Evolutionary conservation across 2,329 filamentous ascomycete species (phyloP).

Genomic region (Shiraia sp.): DNA sequence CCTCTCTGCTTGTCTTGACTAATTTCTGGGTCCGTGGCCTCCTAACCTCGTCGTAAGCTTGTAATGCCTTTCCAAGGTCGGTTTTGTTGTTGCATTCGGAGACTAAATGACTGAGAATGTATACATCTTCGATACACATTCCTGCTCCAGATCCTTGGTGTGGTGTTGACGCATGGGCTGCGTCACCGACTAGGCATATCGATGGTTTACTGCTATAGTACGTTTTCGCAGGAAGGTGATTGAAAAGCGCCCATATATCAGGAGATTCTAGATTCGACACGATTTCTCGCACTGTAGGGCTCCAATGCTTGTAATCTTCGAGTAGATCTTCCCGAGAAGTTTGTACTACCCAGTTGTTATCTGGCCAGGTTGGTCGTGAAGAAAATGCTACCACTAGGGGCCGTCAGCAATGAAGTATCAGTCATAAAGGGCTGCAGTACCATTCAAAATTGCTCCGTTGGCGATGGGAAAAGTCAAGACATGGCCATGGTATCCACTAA

Average conservation of each 20-base stretch:
- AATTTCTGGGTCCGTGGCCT: conserved; percentile 46
- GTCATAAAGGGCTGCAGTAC: conserved; percentile 11
- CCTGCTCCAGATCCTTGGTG: conserved; percentile 60
- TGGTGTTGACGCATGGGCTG: conserved; percentile 59
- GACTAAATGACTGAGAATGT: conserved; percentile 49
- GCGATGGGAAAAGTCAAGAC: conserved; percentile 65
- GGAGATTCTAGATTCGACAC: conserved; percentile 49
- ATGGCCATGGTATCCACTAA: conserved; percentile 61
- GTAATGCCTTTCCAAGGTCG: conserved; percentile 39
- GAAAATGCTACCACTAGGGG: conserved; percentile 31
- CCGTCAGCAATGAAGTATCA: background rate
- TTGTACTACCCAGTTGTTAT: conserved; percentile 30
- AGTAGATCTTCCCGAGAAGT: conserved; percentile 32
- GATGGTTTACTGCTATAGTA: conserved; percentile 41
- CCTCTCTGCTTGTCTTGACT: conserved; percentile 46
- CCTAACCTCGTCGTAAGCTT: conserved; percentile 45
- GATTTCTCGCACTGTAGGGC: conserved; percentile 18
- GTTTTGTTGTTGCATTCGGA: conserved; percentile 12
- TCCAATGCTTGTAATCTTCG: conserved; percentile 30
- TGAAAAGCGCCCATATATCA: conserved; percentile 54
- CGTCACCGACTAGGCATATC: conserved; percentile 55
- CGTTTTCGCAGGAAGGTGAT: conserved; percentile 49
- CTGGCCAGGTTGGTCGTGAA: conserved; percentile 22
- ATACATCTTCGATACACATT: conserved; percentile 59
- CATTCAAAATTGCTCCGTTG: conserved; percentile 59